phyloP scores from a whole-genome alignment of 2,329 filamentous ascomycete species.

The Ceratocystis variospora region DNA sequence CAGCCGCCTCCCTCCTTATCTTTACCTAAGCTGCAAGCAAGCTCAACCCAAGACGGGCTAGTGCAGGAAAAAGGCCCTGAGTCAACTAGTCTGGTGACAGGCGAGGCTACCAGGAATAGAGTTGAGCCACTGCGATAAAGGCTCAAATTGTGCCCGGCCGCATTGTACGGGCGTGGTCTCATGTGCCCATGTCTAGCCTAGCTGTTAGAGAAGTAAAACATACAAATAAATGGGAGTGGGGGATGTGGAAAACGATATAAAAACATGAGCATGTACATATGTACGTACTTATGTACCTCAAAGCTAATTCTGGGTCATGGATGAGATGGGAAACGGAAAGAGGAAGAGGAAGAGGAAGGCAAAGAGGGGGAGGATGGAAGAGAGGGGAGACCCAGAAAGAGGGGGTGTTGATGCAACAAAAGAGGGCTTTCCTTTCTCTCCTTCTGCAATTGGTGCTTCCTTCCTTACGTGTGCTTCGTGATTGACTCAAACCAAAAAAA shows the following conservation, averaged over 20 bases:
- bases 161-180: not conserved
- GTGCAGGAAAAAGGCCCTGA: not conserved
- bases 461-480: not conserved
- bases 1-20: conserved; percentile 6
- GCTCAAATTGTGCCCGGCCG: not conserved
- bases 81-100: not conserved
- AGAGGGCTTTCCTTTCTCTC: not conserved
- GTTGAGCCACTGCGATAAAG: not conserved
- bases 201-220: not conserved
- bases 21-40: not conserved
- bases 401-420: conserved; percentile 5
- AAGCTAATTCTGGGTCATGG: not conserved
- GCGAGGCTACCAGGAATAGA: not conserved
- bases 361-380: not conserved
- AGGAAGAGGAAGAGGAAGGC: not conserved
- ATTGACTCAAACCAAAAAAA: not conserved
- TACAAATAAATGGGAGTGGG: not conserved
- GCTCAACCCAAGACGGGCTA: not conserved
- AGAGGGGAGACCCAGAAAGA: not conserved
- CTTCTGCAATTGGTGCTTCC: not conserved
- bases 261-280: not conserved
- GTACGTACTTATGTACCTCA: conserved; percentile 2
- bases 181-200: not conserved
- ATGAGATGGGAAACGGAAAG: not conserved
- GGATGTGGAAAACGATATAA: not conserved